These are phyloP conservation scores for Metschnikowia continentalis DNA, from an alignment of 805 yeast species.

Conservation along the genomic window DNA sequence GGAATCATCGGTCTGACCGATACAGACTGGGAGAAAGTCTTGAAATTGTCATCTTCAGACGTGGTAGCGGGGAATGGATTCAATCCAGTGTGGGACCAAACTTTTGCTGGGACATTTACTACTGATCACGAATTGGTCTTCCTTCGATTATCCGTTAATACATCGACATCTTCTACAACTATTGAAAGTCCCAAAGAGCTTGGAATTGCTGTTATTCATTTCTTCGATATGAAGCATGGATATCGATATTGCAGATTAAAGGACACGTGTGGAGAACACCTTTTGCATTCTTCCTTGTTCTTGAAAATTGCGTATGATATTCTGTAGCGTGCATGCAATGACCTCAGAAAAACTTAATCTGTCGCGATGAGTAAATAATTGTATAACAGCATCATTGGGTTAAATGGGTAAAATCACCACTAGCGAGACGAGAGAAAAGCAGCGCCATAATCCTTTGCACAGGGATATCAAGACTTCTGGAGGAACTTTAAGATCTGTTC, in stretches of 20 bases:
- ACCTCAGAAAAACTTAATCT: not conserved
- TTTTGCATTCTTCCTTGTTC: slow-evolving; percentile 48
- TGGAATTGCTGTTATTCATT: slow-evolving; percentile 60
- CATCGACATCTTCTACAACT: slow-evolving; percentile 19
- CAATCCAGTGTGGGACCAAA: slow-evolving; percentile 77
- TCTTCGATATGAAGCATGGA: slow-evolving; percentile 68
- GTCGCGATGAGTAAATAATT: slow-evolving; percentile 9
- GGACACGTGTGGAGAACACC: slow-evolving; percentile 77
- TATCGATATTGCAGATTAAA: slow-evolving; percentile 77
- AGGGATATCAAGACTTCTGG: slow-evolving; percentile 72
- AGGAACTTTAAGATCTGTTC: slow-evolving; percentile 57
- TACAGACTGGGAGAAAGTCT: slow-evolving; percentile 21
- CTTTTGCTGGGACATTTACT: slow-evolving; percentile 41
- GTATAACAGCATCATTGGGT: not conserved
- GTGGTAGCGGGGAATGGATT: slow-evolving; percentile 68
- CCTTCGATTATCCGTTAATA: slow-evolving; percentile 48
- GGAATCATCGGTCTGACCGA: slow-evolving; percentile 51
- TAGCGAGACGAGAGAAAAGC: slow-evolving; percentile 47
- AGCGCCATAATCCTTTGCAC: slow-evolving; percentile 77
- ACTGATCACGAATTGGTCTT: slow-evolving; percentile 47
- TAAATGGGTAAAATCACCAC: slow-evolving; percentile 66
- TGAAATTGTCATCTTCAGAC: slow-evolving; percentile 9
- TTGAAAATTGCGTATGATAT: slow-evolving; percentile 31
- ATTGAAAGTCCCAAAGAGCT: slow-evolving; percentile 28
- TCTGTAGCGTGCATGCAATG: slow-evolving; percentile 2